Percentiles rank a stretch among this genome's conserved stretches.
Evolutionary conservation across 176 grass and related monocot genomes (phyloP).

Genomic region (Tillandsia fasciculata): DNA sequence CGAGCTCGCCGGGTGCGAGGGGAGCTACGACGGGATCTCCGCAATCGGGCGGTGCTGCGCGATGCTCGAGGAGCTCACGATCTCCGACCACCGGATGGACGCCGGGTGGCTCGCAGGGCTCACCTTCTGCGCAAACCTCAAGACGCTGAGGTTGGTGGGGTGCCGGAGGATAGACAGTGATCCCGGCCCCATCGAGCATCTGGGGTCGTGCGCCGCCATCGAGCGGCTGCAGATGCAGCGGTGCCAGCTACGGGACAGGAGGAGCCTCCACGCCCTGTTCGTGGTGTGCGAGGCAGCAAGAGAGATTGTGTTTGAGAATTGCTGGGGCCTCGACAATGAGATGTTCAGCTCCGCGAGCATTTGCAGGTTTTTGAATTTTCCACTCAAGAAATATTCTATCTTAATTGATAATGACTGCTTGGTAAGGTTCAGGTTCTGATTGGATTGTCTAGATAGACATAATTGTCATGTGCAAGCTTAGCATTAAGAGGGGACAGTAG

Average conservation of each 20-base stretch:
- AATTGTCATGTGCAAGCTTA: background rate
- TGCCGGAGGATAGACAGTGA: conserved; percentile 66
- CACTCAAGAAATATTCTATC: background rate
- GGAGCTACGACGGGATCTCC: conserved; percentile 76
- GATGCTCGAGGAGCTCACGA: conserved; percentile 92
- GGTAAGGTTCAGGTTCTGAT: background rate
- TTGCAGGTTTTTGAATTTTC: conserved; percentile 48
- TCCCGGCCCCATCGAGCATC: conserved; percentile 65
- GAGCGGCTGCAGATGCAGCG: conserved; percentile 75
- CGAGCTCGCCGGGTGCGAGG: conserved; percentile 73
- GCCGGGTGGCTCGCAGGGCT: conserved; percentile 65
- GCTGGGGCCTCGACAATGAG: conserved; percentile 85
- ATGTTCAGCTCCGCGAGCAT: conserved; percentile 57
- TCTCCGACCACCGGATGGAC: conserved; percentile 67
- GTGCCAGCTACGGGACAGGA: conserved; percentile 61
- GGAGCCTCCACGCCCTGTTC: conserved; percentile 57
- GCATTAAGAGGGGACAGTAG: too few relatives aligned
- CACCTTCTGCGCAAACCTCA: conserved; percentile 82
- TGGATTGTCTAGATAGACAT: conserved; percentile 7
- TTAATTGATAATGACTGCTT: background rate
- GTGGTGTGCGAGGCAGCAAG: conserved; percentile 67
- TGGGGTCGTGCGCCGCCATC: conserved; percentile 67
- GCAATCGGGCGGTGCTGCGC: conserved; percentile 78
- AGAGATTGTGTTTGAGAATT: conserved; percentile 71
- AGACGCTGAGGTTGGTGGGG: conserved; percentile 59